phyloP scores from a whole-genome alignment of 1,139 yeast species.

The Saccharomyces hybrid region DNA sequence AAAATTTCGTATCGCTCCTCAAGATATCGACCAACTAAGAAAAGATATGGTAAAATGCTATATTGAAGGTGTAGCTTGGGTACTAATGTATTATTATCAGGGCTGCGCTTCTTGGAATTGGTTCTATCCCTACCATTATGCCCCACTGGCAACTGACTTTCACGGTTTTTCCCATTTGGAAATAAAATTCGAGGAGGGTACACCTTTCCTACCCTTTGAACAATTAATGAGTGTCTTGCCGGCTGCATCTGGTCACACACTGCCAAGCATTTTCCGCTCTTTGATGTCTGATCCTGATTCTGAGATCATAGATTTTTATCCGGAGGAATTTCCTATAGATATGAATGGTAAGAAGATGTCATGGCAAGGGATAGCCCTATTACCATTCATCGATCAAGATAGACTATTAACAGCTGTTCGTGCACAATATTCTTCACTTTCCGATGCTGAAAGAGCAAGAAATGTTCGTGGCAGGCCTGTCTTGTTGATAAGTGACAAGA shows the following conservation, averaged over 20 bases:
- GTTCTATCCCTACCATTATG: slow-evolving; percentile 96
- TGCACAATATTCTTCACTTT: slow-evolving; percentile 53
- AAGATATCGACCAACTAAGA: slow-evolving; percentile 49
- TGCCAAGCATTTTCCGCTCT: slow-evolving; percentile 77
- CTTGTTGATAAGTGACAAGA: slow-evolving; percentile 50
- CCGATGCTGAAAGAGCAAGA: slow-evolving; percentile 62
- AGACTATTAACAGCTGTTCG: slow-evolving; percentile 62
- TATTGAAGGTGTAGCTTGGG: slow-evolving; percentile 96
- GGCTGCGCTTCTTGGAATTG: slow-evolving; percentile 99
- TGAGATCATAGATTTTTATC: slow-evolving; percentile 86
- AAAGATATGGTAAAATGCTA: slow-evolving; percentile 63
- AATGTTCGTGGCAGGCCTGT: slow-evolving; percentile 62
- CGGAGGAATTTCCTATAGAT: slow-evolving; percentile 80
- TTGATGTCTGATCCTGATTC: slow-evolving; percentile 76
- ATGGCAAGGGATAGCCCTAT: slow-evolving; percentile 89
- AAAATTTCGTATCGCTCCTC: slow-evolving; percentile 56
- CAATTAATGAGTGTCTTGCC: slow-evolving; percentile 97
- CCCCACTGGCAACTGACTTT: slow-evolving; percentile 94
- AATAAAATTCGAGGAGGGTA: slow-evolving; percentile 58
- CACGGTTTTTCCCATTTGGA: slow-evolving; percentile 50
- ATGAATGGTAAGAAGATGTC: slow-evolving; percentile 94
- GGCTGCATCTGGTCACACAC: slow-evolving; percentile 88
- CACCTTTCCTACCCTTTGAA: slow-evolving; percentile 88
- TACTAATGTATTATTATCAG: slow-evolving; percentile 82
- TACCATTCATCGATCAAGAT: slow-evolving; percentile 83